Conservation (phyloP, 2,329 filamentous ascomycete species). For the Claviceps paspali region DNA sequence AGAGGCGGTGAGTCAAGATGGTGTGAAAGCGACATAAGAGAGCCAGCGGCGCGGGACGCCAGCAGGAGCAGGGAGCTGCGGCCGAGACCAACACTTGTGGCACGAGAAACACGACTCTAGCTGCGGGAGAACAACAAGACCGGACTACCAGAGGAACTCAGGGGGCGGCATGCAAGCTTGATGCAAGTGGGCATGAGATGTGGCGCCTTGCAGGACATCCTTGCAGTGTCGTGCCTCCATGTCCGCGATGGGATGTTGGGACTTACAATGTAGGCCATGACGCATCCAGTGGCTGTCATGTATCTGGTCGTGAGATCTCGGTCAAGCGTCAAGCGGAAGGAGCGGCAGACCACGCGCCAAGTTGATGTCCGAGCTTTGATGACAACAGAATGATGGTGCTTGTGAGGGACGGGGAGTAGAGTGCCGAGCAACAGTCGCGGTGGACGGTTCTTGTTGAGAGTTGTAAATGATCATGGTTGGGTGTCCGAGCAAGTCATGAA, state of each 20-base stretch:
- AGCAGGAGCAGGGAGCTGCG: slow-evolving; percentile 3
- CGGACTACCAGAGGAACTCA: slow-evolving; percentile 1
- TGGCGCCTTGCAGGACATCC: slow-evolving; percentile 8
- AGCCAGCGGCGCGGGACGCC: slow-evolving; percentile 2
- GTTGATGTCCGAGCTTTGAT: background rate
- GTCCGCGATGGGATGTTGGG: background rate
- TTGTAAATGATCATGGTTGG: too few species aligned
- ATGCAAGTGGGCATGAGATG: slow-evolving; percentile 3
- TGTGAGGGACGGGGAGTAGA: background rate
- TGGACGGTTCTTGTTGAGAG: background rate
- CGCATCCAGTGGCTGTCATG: slow-evolving; percentile 14
- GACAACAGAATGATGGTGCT: slow-evolving; percentile 4
- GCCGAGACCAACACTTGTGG: slow-evolving; percentile 2
- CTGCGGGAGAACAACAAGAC: slow-evolving; percentile 3
- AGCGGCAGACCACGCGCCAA: slow-evolving; percentile 1
- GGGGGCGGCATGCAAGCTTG: slow-evolving; percentile 2
- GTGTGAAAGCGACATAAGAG: slow-evolving; percentile 5
- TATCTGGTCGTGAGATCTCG: slow-evolving; percentile 8
- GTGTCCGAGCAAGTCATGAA: too few species aligned
- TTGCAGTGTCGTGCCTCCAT: slow-evolving; percentile 8
- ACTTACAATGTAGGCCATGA: slow-evolving; percentile 28
- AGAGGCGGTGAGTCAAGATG: slow-evolving; percentile 7
- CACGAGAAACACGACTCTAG: slow-evolving; percentile 1
- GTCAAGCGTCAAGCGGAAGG: slow-evolving; percentile 6
- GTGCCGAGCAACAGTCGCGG: background rate